These are phyloP conservation scores for Tetragonia tetragonoides DNA, from an alignment of 148 eudicot genomes.

Conservation along the genomic window DNA sequence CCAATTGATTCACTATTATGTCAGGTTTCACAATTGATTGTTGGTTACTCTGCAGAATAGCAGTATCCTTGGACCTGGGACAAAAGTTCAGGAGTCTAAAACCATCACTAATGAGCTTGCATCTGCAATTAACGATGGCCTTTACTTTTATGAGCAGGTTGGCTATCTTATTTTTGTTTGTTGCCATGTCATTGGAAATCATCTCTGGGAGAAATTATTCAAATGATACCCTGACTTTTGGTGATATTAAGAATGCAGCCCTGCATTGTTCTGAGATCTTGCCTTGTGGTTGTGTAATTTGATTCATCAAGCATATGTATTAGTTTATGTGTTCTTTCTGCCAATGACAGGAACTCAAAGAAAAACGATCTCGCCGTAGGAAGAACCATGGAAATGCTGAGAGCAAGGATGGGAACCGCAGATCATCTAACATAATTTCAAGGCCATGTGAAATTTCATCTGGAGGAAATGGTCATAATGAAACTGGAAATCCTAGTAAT, in stretches of 20 bases:
- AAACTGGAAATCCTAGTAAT: conserved; percentile 39
- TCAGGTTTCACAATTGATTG: conserved; percentile 16
- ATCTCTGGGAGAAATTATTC: not conserved
- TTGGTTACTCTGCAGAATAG: conserved; percentile 47
- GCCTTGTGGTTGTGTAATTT: not conserved
- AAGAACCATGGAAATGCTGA: conserved; percentile 40
- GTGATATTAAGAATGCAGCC: not conserved
- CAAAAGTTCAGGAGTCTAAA: conserved; percentile 44
- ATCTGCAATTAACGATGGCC: conserved; percentile 84
- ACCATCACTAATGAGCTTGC: conserved; percentile 73
- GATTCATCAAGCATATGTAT: not conserved
- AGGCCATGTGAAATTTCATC: conserved; percentile 38
- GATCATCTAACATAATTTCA: conserved; percentile 33
- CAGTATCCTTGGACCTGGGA: conserved; percentile 34
- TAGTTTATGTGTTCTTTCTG: not conserved
- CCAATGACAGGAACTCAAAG: conserved; percentile 63
- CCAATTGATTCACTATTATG: not conserved
- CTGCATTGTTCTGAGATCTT: not conserved
- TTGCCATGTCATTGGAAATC: not conserved
- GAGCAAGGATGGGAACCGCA: conserved; percentile 49
- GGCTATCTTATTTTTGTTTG: conserved; percentile 11
- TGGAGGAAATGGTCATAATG: conserved; percentile 45
- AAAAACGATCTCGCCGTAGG: conserved; percentile 54
- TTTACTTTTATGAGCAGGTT: conserved; percentile 95
- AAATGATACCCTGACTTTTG: not conserved